Evolutionary conservation across 2,329 filamentous ascomycete species (phyloP).

Genomic region (Hypomyces perniciosus): DNA sequence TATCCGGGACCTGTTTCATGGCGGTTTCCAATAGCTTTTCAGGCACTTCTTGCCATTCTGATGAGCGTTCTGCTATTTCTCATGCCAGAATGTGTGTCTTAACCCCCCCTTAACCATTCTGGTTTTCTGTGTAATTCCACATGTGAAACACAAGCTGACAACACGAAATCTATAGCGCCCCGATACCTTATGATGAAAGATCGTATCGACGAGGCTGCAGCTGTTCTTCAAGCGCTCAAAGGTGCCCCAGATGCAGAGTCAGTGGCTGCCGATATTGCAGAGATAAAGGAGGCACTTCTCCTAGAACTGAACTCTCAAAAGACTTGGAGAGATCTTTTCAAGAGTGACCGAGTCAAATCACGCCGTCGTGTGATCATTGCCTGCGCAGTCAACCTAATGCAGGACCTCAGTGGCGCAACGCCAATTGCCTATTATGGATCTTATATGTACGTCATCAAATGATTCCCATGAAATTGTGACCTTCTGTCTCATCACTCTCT

Average conservation of each 20-base stretch:
- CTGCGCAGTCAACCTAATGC: constrained; percentile 27
- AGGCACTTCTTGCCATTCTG: constrained; percentile 22
- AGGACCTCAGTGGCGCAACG: constrained; percentile 42
- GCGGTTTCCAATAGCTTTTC: constrained; percentile 34
- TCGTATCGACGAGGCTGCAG: constrained; percentile 30
- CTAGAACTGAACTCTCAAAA: constrained; percentile 18
- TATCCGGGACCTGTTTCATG: constrained; percentile 15
- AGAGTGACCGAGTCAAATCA: constrained; percentile 28
- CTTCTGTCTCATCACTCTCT: no score
- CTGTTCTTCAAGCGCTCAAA: constrained; percentile 33
- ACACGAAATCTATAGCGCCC: constrained; percentile 24
- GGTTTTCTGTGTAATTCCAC: constrained; percentile 22
- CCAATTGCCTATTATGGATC: constrained; percentile 30
- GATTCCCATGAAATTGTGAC: neutral
- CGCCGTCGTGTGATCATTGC: constrained; percentile 26
- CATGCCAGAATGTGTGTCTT: constrained; percentile 10
- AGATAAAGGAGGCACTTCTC: constrained; percentile 7
- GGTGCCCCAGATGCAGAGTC: constrained; percentile 19
- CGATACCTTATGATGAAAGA: constrained; percentile 37
- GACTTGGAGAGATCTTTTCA: constrained; percentile 28
- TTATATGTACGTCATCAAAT: constrained; percentile 33
- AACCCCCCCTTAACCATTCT: no score
- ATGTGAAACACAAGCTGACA: constrained; percentile 12
- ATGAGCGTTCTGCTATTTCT: constrained; percentile 33
- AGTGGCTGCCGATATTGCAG: constrained; percentile 12